Base-by-base conservation (phyloP, 495 filamentous ascomycete genomes). In the Penicillium alfredii region DNA sequence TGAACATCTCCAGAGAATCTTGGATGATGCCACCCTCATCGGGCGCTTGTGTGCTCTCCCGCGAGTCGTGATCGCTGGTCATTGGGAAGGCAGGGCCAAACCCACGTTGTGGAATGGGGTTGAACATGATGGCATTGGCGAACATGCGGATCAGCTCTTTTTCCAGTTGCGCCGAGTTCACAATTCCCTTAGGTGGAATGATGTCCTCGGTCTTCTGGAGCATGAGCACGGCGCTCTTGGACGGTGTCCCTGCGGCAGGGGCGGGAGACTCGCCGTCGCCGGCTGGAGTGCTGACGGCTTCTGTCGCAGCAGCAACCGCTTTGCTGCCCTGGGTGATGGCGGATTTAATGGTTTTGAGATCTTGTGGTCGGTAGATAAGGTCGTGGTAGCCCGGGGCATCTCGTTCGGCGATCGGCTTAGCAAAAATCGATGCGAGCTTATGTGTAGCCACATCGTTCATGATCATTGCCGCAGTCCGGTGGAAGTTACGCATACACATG, bases 101-200 rank as follows among this genome's bases (percentile, higher is more conserved):
- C 0, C 82, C 82, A 23, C 83, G 79, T 24, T 73, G 62, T 0
- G 81, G 74, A 40, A 86, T 77, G 1, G 82, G 77, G 45, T 97
- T 98, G 72, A 88, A 98, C 92, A 97, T 96, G 53, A 95, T 80
- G 9, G 90, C 90, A 51, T 98, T 98, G 33, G 86, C 82, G 52
- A 96, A 96, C 83, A 97, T 94, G 48, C 90, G 84, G 44, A 92
- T 87, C n/a, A 98, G 60, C 55, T 96, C 90, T 45, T 90, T 88
- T 54, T 98, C 92, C 9, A 98, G 69, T 55, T 98, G 92, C 3
- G 80, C 75, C n/a, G 80, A 85, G 62, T 97, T 98, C 55, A 98
- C 84, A 40, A 98, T 93, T 4, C 79, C 87, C 49, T 81, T 84
- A 2, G 92, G 92, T 11, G 92, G 90, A 9, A 89, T 65, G 27